phyloP scores from a whole-genome alignment of 2,329 filamentous ascomycete genomes.

The Ophiostoma tasmaniense region DNA sequence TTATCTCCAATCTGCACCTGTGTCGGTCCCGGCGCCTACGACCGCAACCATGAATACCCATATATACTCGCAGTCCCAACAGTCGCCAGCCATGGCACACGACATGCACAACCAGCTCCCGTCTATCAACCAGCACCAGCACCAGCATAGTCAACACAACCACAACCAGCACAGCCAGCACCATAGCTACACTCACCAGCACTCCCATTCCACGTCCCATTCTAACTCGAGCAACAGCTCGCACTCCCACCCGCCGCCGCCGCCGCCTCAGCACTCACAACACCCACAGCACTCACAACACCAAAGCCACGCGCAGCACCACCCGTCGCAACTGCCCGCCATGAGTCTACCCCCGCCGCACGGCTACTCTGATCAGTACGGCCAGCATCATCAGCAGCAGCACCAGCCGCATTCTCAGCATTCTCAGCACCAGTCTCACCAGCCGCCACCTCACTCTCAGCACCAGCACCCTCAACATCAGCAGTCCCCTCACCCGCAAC shows the following conservation, averaged over 20 bases:
- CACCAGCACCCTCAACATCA: constrained; percentile 8
- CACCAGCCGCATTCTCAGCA: constrained; percentile 1
- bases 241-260: neutral
- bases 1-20: neutral
- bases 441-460: neutral
- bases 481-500: neutral
- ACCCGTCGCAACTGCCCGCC: constrained; percentile 14
- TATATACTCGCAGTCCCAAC: constrained; percentile 17
- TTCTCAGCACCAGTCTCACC: neutral
- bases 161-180: neutral
- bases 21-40: neutral
- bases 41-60: constrained; percentile 17
- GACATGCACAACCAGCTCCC: neutral
- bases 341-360: constrained; percentile 19
- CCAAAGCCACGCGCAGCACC: neutral
- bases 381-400: neutral
- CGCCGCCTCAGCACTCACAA: neutral
- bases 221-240: constrained; percentile 4
- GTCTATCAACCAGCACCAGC: neutral
- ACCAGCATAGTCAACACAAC: neutral
- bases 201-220: neutral
- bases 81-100: constrained; percentile 16
- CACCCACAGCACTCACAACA: neutral
- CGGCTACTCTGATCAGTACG: constrained; percentile 17
- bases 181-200: neutral